Conservation (phyloP, 2,329 filamentous ascomycete genomes). For the Phialocephala subalpina region DNA sequence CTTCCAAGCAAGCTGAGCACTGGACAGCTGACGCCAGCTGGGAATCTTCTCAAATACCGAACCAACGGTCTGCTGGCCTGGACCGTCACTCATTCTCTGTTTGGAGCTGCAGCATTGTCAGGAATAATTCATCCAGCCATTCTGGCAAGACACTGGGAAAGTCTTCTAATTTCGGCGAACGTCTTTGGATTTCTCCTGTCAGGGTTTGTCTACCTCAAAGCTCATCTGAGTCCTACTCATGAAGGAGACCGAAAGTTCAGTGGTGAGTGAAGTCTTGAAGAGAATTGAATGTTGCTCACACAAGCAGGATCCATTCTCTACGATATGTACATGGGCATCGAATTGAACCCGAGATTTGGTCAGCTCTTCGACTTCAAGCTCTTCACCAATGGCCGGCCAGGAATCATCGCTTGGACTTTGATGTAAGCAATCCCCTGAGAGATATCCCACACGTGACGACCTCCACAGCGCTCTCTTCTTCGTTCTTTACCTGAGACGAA, state of each 20-base stretch:
- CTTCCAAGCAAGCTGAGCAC: slow-evolving; percentile 44
- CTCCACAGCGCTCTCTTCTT: not conserved
- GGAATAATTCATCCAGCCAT: slow-evolving; percentile 49
- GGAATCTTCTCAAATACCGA: slow-evolving; percentile 51
- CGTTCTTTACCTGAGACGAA: not conserved
- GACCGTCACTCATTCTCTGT: slow-evolving; percentile 48
- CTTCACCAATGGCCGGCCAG: slow-evolving; percentile 56
- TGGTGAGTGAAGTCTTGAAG: slow-evolving; percentile 37
- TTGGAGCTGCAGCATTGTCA: slow-evolving; percentile 36
- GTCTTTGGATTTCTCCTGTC: slow-evolving; percentile 45
- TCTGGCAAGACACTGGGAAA: slow-evolving; percentile 52
- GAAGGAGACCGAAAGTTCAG: slow-evolving; percentile 53
- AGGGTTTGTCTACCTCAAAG: slow-evolving; percentile 49
- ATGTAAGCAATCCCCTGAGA: slow-evolving; percentile 44
- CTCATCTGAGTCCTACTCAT: slow-evolving; percentile 49
- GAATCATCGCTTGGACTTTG: slow-evolving; percentile 56
- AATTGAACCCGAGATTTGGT: slow-evolving; percentile 54
- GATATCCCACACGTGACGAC: not conserved
- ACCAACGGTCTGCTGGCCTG: slow-evolving; percentile 53
- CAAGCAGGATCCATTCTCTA: slow-evolving; percentile 48
- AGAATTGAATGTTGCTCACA: slow-evolving; percentile 13
- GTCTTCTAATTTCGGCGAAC: slow-evolving; percentile 50
- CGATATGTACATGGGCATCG: slow-evolving; percentile 56
- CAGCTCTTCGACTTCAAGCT: slow-evolving; percentile 54
- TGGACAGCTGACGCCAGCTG: slow-evolving; percentile 53